Base-by-base conservation (phyloP, 2,329 filamentous ascomycete genomes). In the Tolypocladium amazonense region DNA sequence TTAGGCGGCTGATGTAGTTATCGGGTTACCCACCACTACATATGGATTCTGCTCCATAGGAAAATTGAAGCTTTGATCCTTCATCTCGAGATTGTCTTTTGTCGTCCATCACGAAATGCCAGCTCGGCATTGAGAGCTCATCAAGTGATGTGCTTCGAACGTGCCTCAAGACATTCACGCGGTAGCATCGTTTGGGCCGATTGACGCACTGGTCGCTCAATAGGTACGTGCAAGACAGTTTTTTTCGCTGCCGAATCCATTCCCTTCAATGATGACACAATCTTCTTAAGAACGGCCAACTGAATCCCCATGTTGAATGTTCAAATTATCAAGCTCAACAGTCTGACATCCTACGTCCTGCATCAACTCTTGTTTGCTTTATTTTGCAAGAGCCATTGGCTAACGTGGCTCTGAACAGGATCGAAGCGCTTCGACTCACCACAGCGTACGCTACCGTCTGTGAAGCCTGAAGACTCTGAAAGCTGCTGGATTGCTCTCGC, bases 251-350 rank as follows among this genome's bases (percentile, higher is more conserved):
- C 11, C 30, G 4, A 54, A n/a, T 18, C 18, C 14, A 1, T 53
- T 56, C 54, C 56, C 61, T 67, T 65, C 62, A 62, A 75, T 83
- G 82, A 86, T 86, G 82, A 85, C 73, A 75, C 62, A 75, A 65
- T 70, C 75, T 81, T 73, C 70, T 82, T 83, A 84, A 84, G 82
- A 85, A 85, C 82, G 81, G 82, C 82, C 82, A 84, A 82, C 83
- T 80, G 80, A 86, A 84, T 74, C 67, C 68, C 70, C 66, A 79
- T 85, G 82, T 83, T 79, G 82, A 84, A 69, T 68, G 56, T 65
- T 76, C 74, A 76, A 78, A 74, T 73, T 76, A 81, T 83, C 82
- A 85, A 84, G 81, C 81, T 85, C 80, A 84, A 83, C 80, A 84
- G 80, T 85, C 81, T 85, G 82, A 85, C 65, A 65, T 60, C 23